A percentile compares a stretch with the other conserved stretches of the same genome.
Evolutionary conservation across 331 rosid genomes (phyloP).

Genomic region (Malus hybrid): DNA sequence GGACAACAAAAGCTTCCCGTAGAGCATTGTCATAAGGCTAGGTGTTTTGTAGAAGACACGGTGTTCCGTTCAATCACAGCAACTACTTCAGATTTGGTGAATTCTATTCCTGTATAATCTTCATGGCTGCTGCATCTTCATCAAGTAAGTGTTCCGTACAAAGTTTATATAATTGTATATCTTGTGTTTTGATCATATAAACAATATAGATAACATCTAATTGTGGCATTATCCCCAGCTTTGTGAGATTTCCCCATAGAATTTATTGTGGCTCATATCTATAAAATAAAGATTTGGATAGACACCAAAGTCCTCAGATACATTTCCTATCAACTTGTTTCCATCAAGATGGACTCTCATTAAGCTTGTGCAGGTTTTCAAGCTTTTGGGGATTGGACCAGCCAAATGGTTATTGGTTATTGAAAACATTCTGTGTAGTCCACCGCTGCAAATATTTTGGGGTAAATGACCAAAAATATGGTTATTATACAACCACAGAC

Average conservation of each 20-base stretch:
- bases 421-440: neutral
- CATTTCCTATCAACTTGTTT: slow-evolving; percentile 26
- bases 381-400: slow-evolving; percentile 31
- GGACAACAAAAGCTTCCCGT: too few relatives aligned
- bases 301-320: slow-evolving; percentile 29
- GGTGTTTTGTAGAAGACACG: too few relatives aligned
- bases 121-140: too few relatives aligned
- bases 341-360: slow-evolving; percentile 12
- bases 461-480: too few relatives aligned
- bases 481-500: neutral
- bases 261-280: slow-evolving; percentile 18
- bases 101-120: too few relatives aligned
- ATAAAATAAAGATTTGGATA: slow-evolving; percentile 18
- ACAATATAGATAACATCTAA: too few relatives aligned
- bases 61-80: too few relatives aligned
- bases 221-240: slow-evolving; percentile 21
- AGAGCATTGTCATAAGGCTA: too few relatives aligned
- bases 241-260: slow-evolving; percentile 26
- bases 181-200: too few relatives aligned
- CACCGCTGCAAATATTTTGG: neutral
- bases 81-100: too few relatives aligned
- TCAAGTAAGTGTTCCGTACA: too few relatives aligned
- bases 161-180: too few relatives aligned
- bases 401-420: neutral
- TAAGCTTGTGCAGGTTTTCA: slow-evolving; percentile 25